A percentile compares a stretch with the other conserved stretches of the same genome.
Evolutionary conservation across 352 stramenopile genomes (phyloP).

Genomic region (Pythium scleroteichum): DNA sequence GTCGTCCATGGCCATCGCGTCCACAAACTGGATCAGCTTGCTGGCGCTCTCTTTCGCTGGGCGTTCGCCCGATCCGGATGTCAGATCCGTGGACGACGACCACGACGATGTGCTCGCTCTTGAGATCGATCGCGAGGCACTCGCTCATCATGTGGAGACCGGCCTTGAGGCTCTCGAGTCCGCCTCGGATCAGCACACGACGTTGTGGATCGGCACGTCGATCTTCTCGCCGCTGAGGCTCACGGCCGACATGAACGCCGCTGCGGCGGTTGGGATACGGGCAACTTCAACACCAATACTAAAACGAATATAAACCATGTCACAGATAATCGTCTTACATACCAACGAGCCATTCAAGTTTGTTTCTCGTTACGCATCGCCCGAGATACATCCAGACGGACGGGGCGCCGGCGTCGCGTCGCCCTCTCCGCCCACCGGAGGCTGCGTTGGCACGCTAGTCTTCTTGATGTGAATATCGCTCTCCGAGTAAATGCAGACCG

Average conservation of each 20-base stretch:
- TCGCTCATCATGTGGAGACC: conserved; percentile 44
- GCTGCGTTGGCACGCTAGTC: no score
- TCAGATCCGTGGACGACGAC: conserved; percentile 13
- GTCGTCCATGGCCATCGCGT: background rate
- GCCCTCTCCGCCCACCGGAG: no score
- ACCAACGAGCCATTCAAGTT: no score
- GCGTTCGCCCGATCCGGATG: no score
- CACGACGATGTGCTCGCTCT: conserved; percentile 18
- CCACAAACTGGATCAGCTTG: background rate
- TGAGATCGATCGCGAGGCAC: conserved; percentile 29
- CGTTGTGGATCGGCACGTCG: conserved; percentile 50
- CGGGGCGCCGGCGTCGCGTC: no score
- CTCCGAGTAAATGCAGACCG: conserved; percentile 8
- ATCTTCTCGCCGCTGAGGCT: conserved; percentile 24
- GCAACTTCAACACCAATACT: no score
- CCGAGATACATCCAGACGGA: no score
- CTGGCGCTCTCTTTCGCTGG: no score
- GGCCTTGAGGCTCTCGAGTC: conserved; percentile 4
- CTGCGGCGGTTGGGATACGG: no score
- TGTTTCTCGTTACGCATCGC: no score
- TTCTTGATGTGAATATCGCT: conserved; percentile 42
- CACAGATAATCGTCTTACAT: no score
- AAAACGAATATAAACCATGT: no score
- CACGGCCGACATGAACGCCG: conserved; percentile 15
- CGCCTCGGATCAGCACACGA: conserved; percentile 16